These are phyloP conservation scores for Neodidymelliopsis sp. DNA, from an alignment of 2,329 filamentous ascomycete genomes.

Conservation along the genomic window DNA sequence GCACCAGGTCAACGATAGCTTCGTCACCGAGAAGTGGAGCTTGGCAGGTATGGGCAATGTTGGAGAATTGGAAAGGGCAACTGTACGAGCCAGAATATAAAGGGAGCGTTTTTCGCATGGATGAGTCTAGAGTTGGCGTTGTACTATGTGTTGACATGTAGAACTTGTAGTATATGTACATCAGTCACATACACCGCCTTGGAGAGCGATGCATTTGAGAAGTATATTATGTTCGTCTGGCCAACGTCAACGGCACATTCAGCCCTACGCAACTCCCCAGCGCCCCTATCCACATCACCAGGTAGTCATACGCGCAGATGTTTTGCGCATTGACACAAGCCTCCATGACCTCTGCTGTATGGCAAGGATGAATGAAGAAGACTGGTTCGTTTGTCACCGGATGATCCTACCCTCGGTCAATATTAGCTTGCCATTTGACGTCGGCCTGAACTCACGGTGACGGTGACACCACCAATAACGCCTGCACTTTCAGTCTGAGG, in stretches of 20 bases:
- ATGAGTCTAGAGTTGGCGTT: conserved; percentile 2
- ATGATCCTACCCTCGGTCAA: conserved; percentile 69
- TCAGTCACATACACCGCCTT: conserved; percentile 16
- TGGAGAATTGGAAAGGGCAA: conserved; percentile 81
- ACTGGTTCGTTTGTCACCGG: conserved; percentile 78
- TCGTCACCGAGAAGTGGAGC: conserved; percentile 83
- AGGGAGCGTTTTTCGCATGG: neutral
- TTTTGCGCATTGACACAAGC: conserved; percentile 50
- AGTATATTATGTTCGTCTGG: neutral
- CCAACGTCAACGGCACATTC: conserved; percentile 74
- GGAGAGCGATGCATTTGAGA: neutral
- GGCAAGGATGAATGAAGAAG: conserved; percentile 94
- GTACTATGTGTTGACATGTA: conserved; percentile 27
- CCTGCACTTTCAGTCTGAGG: conserved; percentile 46
- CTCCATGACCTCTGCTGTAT: conserved; percentile 81
- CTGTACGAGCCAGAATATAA: conserved; percentile 50
- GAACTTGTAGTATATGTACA: conserved; percentile 31
- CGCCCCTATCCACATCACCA: conserved; percentile 89
- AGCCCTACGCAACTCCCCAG: conserved; percentile 82
- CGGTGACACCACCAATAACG: conserved; percentile 49
- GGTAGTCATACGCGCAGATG: conserved; percentile 68
- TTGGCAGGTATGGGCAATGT: conserved; percentile 81
- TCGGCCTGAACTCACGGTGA: conserved; percentile 37
- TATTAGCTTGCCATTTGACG: neutral
- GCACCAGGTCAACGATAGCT: conserved; percentile 71